Base-by-base conservation (phyloP, 225 moss, liverwort and hornwort species). In the Sphagnum contortum region DNA sequence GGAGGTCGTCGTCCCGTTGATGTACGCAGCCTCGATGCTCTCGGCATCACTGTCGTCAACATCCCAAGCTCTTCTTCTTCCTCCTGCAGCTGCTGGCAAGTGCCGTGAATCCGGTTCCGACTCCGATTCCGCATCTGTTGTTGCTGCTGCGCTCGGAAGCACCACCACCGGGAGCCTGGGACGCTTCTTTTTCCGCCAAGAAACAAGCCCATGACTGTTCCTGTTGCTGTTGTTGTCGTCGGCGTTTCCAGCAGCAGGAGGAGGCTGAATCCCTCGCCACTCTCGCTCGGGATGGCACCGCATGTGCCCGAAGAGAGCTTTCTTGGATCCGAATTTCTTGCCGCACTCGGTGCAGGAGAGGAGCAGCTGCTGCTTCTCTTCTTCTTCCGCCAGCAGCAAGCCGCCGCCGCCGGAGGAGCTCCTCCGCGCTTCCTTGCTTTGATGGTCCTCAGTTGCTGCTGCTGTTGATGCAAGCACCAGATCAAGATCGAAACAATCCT, bases 261-360 rank as follows among this genome's bases (percentile, higher is more conserved):
- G 96, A 4, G 86, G 93, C 45, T 87, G 88, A 83, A 93, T 91
- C 58, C 98, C 98, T 66, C 98, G 71, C 93, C 93, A 98, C 62
- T 80, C 75, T 5, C 98, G 90, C 74, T 93, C 93, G 2, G 98
- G 98, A 75, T 98, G 98, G 68, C 98, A 98, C 77, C 98, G 76
- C 98, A 98, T 98, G 79, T 98, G 98, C 2, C 98, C 98, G 60
- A 89, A 98, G 67, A 98, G 66, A 44, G 93, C 98, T 70, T 98
- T 98, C 88, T 82, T 89, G 8, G 93, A 91, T 7, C 79, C 76
- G 57, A 98, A 98, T 60, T 87, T 87, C 72, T 98, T 98, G 12
- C 79, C 79, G 61, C 98, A 98, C 70, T 86, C 88, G 7, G 84
- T 87, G 78, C 94, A 94, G 10, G 81, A 75, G 55, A 78, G 81